These are phyloP conservation scores for Silene latifolia DNA, from an alignment of 148 eudicot genomes.

Conservation along the genomic window DNA sequence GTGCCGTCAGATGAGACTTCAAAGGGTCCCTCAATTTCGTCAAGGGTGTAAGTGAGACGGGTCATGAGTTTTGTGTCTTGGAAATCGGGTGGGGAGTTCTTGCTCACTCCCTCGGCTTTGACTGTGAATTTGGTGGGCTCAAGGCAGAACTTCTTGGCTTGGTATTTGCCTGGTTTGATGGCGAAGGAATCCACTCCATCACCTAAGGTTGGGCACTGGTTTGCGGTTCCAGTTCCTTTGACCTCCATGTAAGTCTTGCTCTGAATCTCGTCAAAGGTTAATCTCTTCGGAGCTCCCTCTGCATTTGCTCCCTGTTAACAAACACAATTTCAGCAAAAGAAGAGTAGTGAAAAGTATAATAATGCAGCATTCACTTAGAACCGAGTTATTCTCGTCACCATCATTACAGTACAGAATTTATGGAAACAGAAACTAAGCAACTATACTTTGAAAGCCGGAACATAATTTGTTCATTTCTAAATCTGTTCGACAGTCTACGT, in stretches of 20 bases:
- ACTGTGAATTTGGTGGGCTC: constrained; percentile 95
- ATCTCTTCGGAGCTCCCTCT: constrained; percentile 72
- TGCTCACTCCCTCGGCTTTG: constrained; percentile 79
- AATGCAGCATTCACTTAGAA: too few relatives aligned
- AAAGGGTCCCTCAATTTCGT: constrained; percentile 95
- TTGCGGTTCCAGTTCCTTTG: constrained; percentile 95
- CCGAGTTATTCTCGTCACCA: too few relatives aligned
- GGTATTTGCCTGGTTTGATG: constrained; percentile 91
- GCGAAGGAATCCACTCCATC: constrained; percentile 67
- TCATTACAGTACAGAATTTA: background rate
- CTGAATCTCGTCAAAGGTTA: constrained; percentile 88
- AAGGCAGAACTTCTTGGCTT: constrained; percentile 82
- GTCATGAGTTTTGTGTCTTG: constrained; percentile 99
- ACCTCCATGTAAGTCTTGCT: constrained; percentile 97
- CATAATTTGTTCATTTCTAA: background rate
- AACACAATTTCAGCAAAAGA: constrained; percentile 1
- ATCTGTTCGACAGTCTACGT: background rate
- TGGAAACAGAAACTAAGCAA: background rate
- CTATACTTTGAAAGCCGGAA: background rate
- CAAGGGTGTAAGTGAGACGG: constrained; percentile 92
- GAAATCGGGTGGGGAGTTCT: constrained; percentile 82
- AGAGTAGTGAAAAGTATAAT: too few relatives aligned
- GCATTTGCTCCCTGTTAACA: constrained; percentile 80
- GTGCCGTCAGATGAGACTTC: constrained; percentile 75
- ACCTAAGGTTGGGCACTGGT: constrained; percentile 89